A percentile compares a stretch with the other conserved stretches of the same genome.
phyloP scores from a whole-genome alignment of 768 basidiomycete genomes.

The Auricularia sp. region DNA sequence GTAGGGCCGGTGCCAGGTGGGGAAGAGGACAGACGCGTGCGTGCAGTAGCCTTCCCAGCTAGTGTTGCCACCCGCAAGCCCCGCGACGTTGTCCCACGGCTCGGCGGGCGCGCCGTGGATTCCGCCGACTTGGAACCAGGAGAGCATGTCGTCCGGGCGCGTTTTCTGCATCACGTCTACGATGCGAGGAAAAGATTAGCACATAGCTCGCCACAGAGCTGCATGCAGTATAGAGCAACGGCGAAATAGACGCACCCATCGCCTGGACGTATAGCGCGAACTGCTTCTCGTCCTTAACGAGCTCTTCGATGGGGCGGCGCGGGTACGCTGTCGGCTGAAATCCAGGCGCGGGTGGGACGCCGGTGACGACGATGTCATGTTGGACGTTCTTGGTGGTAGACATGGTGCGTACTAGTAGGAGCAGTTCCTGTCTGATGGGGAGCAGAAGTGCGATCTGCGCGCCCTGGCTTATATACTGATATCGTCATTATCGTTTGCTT shows the following conservation, averaged over 20 bases:
- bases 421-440: neutral
- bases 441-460: neutral
- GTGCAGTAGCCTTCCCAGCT: conserved; percentile 42
- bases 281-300: conserved; percentile 33
- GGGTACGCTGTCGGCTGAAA: conserved; percentile 8
- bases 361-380: neutral
- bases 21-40: conserved; percentile 45
- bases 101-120: conserved; percentile 44
- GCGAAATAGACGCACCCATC: conserved; percentile 27
- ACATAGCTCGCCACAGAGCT: neutral
- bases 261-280: conserved; percentile 46
- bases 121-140: conserved; percentile 38
- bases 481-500: neutral
- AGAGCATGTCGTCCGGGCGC: conserved; percentile 23
- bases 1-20: conserved; percentile 49
- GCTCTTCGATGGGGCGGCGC: conserved; percentile 35
- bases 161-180: conserved; percentile 18
- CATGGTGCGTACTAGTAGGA: neutral
- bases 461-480: neutral
- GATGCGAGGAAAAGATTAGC: neutral
- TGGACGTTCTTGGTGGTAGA: neutral
- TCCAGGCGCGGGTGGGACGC: neutral
- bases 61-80: conserved; percentile 11
- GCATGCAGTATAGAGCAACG: neutral
- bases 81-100: conserved; percentile 33